Evolutionary conservation across 345 rosid genomes (phyloP).

Genomic region (Melaleuca quinquenervia): DNA sequence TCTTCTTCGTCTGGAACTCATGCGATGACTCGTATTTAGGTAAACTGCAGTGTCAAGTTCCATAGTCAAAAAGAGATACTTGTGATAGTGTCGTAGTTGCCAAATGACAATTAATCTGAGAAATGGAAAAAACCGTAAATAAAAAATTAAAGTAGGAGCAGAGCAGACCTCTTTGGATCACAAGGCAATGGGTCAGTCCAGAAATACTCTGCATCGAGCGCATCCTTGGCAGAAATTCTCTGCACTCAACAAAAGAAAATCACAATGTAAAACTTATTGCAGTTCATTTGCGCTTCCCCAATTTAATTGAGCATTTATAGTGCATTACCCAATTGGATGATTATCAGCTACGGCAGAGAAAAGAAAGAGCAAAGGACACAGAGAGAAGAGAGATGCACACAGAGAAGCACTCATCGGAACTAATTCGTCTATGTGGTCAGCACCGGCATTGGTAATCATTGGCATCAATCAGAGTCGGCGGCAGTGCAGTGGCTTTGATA

Average conservation of each 20-base stretch:
- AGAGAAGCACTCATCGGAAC: background rate
- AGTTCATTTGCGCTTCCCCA: background rate
- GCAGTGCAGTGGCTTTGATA: background rate
- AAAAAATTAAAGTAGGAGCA: background rate
- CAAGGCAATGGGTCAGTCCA: constrained; percentile 96
- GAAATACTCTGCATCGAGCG: constrained; percentile 94
- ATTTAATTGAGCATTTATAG: background rate
- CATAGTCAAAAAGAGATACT: background rate
- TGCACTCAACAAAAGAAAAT: constrained; percentile 10
- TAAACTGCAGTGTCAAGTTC: constrained; percentile 26
- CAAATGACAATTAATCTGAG: background rate
- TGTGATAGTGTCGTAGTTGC: background rate
- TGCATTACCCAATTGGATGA: background rate
- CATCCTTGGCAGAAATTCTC: constrained; percentile 96
- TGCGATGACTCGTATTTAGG: constrained; percentile 94
- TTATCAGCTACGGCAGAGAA: background rate
- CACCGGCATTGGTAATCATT: background rate
- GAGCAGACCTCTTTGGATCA: constrained; percentile 72
- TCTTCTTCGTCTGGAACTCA: constrained; percentile 94
- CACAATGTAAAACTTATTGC: background rate
- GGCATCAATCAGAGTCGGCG: background rate
- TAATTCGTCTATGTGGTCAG: background rate
- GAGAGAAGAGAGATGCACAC: background rate
- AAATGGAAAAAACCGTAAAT: background rate
- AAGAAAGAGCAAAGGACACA: background rate